A percentile compares a stretch with the other conserved stretches of the same genome.
Conservation (phyloP, 768 basidiomycete species). For the Exsudoporus frostii region DNA sequence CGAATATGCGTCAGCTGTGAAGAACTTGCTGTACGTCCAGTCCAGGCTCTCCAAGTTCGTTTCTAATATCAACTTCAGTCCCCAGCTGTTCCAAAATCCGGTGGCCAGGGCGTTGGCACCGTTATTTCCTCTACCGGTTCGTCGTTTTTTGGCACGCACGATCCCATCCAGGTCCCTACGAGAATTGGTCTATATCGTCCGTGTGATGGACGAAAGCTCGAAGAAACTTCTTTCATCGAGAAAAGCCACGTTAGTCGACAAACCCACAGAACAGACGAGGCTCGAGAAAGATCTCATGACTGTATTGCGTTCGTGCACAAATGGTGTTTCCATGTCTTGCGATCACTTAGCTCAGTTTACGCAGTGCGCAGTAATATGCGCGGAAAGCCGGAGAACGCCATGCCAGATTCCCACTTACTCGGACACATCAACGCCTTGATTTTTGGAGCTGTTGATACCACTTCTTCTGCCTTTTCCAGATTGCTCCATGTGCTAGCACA, state of each 20-base stretch:
- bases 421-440: background rate
- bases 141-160: background rate
- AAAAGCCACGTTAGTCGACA: background rate
- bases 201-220: background rate
- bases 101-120: background rate
- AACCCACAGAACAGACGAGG: background rate
- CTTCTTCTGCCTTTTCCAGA: background rate
- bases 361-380: background rate
- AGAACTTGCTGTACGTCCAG: background rate
- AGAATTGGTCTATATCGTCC: background rate
- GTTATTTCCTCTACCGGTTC: background rate
- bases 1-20: conserved; percentile 1
- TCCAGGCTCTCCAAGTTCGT: background rate
- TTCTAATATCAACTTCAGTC: background rate
- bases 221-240: conserved; percentile 2
- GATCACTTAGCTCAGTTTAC: background rate
- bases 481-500: background rate
- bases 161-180: background rate
- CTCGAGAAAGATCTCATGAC: background rate
- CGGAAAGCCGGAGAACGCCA: background rate
- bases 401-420: background rate
- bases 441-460: conserved; percentile 2
- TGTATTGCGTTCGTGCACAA: background rate
- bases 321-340: background rate
- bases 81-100: background rate